phyloP scores from a whole-genome alignment of 495 filamentous ascomycete species.

The Letharia columbiana region DNA sequence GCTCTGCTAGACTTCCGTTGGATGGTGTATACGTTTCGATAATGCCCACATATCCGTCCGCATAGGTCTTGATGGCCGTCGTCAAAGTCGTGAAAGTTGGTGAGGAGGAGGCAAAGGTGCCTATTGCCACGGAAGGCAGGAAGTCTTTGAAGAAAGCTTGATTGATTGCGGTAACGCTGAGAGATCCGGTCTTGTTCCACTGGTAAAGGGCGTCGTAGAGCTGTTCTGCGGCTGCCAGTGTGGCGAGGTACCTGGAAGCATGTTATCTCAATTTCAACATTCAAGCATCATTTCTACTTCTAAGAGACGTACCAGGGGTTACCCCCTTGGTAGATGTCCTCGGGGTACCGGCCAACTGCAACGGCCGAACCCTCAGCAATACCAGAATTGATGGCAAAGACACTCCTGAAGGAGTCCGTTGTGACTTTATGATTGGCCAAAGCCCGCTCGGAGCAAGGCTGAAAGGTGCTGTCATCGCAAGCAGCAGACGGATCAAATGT shows the following conservation, averaged over 20 bases:
- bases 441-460: slow-evolving; percentile 41
- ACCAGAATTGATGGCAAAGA: slow-evolving; percentile 37
- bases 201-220: slow-evolving; percentile 41
- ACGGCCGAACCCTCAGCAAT: slow-evolving; percentile 42
- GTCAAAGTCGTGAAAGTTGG: slow-evolving; percentile 35
- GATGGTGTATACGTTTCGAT: slow-evolving; percentile 42
- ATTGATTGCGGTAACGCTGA: slow-evolving; percentile 37
- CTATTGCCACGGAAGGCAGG: slow-evolving; percentile 33
- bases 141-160: slow-evolving; percentile 38
- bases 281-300: background rate
- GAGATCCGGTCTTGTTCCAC: slow-evolving; percentile 38
- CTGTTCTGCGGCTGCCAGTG: slow-evolving; percentile 35
- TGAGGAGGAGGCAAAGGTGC: slow-evolving; percentile 33
- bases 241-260: slow-evolving; percentile 32
- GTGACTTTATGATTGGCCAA: slow-evolving; percentile 43
- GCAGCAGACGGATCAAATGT: slow-evolving; percentile 41
- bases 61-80: slow-evolving; percentile 39
- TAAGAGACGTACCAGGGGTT: slow-evolving; percentile 42
- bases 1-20: slow-evolving; percentile 51
- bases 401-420: slow-evolving; percentile 44
- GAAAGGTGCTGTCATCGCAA: slow-evolving; percentile 43
- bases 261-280: background rate
- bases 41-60: slow-evolving; percentile 41
- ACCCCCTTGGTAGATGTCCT: slow-evolving; percentile 58
- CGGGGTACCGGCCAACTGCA: slow-evolving; percentile 59